phyloP scores from a whole-genome alignment of 2,329 filamentous ascomycete genomes.

The Diaporthe citri region DNA sequence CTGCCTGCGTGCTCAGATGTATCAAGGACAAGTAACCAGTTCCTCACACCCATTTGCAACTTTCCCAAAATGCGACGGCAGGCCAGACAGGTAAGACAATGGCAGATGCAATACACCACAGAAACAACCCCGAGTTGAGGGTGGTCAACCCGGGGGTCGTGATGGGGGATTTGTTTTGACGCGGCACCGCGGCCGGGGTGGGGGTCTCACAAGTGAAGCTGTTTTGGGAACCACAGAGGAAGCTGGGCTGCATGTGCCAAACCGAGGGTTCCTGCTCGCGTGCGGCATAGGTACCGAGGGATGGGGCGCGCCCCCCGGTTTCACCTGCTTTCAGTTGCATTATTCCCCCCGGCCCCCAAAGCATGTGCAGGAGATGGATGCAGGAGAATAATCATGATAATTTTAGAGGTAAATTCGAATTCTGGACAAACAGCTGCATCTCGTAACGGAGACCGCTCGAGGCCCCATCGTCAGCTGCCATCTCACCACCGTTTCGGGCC shows the following conservation, averaged over 20 bases:
- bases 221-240: constrained; percentile 4
- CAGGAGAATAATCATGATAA: not conserved
- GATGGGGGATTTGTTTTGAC: not conserved
- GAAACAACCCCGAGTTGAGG: not conserved
- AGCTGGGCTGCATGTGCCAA: constrained; percentile 21
- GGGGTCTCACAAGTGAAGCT: constrained; percentile 20
- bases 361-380: not conserved
- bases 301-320: constrained; percentile 21
- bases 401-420: constrained; percentile 19
- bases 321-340: constrained; percentile 26
- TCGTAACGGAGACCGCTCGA: not conserved
- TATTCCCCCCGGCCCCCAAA: not conserved
- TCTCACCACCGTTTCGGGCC: constrained; percentile 4
- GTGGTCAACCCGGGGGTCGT: constrained; percentile 1
- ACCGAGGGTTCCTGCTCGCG: constrained; percentile 25
- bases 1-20: not conserved
- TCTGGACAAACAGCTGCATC: not conserved
- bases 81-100: not conserved
- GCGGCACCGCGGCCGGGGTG: constrained; percentile 12
- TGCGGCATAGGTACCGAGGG: constrained; percentile 28
- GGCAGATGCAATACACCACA: not conserved
- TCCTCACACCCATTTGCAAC: not conserved
- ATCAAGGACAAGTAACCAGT: not conserved
- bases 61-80: not conserved
- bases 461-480: not conserved